Evolutionary conservation across 305 asterid species (phyloP).

Genomic region (Fraxinus floribunda): DNA sequence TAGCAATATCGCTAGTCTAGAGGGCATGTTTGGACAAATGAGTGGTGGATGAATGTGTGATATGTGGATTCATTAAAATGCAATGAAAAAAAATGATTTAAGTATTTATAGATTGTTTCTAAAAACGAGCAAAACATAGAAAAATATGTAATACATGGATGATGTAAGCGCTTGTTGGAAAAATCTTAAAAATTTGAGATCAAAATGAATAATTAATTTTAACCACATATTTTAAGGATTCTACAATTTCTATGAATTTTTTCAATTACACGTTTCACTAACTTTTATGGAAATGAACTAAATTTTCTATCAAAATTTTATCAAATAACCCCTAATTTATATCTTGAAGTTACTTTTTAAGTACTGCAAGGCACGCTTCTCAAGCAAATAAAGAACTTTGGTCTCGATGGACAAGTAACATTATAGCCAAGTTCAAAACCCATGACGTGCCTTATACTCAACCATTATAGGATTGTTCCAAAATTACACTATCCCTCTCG

Average conservation of each 20-base stretch:
- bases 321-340: neutral
- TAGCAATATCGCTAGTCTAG: no score
- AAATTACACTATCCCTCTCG: conserved; percentile 64
- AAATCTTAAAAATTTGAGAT: no score
- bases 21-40: no score
- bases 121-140: no score
- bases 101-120: no score
- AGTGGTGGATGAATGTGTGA: no score
- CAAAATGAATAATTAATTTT: no score
- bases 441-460: conserved; percentile 52
- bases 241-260: neutral
- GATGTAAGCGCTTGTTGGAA: no score
- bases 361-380: neutral
- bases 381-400: neutral
- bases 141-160: no score
- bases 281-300: neutral
- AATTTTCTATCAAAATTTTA: neutral
- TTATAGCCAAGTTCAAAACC: neutral
- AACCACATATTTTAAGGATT: neutral
- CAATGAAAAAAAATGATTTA: no score
- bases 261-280: no score
- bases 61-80: no score
- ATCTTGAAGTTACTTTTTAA: neutral
- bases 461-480: conserved; percentile 20
- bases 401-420: neutral